Conservation (phyloP, 129 eudicot genomes). For the Flaveria robusta region DNA sequence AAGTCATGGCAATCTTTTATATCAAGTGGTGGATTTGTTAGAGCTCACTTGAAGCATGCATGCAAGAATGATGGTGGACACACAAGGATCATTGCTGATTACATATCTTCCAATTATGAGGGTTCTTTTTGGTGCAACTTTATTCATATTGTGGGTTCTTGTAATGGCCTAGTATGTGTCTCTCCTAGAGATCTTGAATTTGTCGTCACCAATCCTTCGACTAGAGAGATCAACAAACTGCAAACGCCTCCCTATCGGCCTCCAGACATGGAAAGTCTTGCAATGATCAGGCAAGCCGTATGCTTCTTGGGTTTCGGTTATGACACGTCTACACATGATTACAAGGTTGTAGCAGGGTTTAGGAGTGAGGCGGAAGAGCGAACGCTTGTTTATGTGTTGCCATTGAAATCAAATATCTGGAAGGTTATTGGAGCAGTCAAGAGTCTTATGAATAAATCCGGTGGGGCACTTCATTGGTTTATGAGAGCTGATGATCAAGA, state of each 20-base stretch:
- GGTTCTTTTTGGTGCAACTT: background rate
- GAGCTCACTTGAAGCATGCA: background rate
- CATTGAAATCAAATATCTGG: background rate
- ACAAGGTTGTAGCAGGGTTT: background rate
- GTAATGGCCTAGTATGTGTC: background rate
- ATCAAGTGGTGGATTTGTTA: background rate
- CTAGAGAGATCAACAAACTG: background rate
- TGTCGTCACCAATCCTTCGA: background rate
- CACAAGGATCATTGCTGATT: background rate
- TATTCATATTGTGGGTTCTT: background rate
- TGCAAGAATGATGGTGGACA: background rate
- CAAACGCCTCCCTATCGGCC: background rate
- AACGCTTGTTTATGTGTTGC: background rate
- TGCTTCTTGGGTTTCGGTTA: background rate
- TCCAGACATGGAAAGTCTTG: background rate
- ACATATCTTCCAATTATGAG: background rate
- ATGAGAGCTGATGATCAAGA: background rate
- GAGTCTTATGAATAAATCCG: background rate
- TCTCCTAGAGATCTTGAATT: background rate
- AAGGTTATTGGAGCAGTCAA: background rate
- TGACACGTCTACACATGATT: background rate
- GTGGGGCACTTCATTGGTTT: background rate
- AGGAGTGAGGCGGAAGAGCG: background rate
- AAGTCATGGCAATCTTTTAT: conserved; percentile 9
- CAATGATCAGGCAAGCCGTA: background rate